Evolutionary conservation across 306 rosid species (phyloP).

Genomic region (Gleditsia sinensis): DNA sequence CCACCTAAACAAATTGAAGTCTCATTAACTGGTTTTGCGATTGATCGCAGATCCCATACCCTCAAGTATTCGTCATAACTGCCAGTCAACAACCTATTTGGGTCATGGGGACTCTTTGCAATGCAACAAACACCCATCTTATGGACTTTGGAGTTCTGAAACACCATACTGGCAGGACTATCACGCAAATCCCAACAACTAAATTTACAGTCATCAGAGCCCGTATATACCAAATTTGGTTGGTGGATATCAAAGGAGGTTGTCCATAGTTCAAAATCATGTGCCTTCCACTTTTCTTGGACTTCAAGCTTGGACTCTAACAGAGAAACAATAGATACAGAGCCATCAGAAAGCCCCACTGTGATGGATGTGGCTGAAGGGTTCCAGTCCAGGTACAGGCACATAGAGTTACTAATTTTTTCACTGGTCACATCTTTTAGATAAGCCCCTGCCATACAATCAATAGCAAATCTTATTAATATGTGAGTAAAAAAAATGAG

Average conservation of each 20-base stretch:
- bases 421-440: conserved; percentile 55
- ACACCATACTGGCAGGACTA: conserved; percentile 64
- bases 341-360: conserved; percentile 85
- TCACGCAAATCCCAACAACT: conserved; percentile 81
- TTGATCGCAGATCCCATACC: conserved; percentile 82
- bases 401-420: conserved; percentile 72
- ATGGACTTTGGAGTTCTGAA: conserved; percentile 73
- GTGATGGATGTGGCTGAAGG: conserved; percentile 69
- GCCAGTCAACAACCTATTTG: conserved; percentile 67
- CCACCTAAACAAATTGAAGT: conserved; percentile 77
- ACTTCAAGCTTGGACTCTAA: conserved; percentile 61
- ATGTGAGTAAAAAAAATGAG: conserved; percentile 3
- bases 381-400: conserved; percentile 84
- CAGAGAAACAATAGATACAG: conserved; percentile 60
- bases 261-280: conserved; percentile 91
- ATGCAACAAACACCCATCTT: conserved; percentile 89
- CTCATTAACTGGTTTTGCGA: conserved; percentile 69
- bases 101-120: conserved; percentile 62
- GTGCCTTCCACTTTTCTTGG: conserved; percentile 79
- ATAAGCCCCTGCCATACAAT: conserved; percentile 48
- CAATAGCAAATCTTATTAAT: conserved; percentile 10
- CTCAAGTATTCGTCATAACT: conserved; percentile 83
- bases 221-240: conserved; percentile 76
- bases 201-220: conserved; percentile 91
- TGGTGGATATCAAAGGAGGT: conserved; percentile 78